A percentile compares a stretch with the other conserved stretches of the same genome.
Evolutionary conservation across 331 rosid species (phyloP).

Genomic region (Phaseolus coccineus): DNA sequence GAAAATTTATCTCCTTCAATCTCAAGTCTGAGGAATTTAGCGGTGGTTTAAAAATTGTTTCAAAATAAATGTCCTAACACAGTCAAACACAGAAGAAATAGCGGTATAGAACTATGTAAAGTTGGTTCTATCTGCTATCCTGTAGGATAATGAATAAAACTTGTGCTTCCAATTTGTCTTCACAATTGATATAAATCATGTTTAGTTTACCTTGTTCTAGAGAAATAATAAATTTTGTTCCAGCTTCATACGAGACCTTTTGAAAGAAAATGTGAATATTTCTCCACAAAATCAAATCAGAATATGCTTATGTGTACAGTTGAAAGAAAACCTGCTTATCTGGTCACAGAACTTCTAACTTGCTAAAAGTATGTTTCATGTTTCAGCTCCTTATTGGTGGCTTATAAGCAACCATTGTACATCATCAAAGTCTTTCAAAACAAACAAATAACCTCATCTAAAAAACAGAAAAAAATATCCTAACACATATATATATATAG

Average conservation of each 20-base stretch:
- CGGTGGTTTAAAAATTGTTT: neutral
- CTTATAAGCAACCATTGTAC: neutral
- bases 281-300: neutral
- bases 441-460: neutral
- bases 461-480: constrained; percentile 8
- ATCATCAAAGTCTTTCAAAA: neutral
- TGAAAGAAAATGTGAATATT: neutral
- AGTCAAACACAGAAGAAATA: neutral
- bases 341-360: neutral
- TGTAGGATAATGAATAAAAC: neutral
- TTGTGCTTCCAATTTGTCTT: neutral
- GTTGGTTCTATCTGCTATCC: neutral
- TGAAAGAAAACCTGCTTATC: constrained; percentile 12
- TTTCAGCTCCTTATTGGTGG: neutral
- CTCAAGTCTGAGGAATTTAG: neutral
- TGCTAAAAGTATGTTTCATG: constrained; percentile 8
- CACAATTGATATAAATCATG: neutral
- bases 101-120: neutral
- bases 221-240: neutral
- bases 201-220: neutral
- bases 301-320: neutral
- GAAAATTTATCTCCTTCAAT: neutral
- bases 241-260: neutral
- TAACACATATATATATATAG: neutral
- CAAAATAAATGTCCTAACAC: neutral